These are phyloP conservation scores for Boletus rufocinnamomeus DNA, from an alignment of 768 basidiomycete species.

Conservation along the genomic window DNA sequence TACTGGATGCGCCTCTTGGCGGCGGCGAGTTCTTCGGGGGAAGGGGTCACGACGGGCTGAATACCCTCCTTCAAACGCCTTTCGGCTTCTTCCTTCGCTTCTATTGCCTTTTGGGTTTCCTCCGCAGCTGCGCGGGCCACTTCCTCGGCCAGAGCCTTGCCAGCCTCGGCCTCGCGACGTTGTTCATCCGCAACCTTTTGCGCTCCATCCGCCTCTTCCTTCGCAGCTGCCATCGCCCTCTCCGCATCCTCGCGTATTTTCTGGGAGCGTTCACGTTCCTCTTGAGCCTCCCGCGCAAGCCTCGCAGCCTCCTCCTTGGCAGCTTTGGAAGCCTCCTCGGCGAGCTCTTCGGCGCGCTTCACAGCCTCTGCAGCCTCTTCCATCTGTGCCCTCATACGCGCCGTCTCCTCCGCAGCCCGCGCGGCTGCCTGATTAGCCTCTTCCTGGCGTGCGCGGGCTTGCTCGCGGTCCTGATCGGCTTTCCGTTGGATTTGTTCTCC, in stretches of 20 bases:
- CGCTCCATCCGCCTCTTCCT: too few species aligned
- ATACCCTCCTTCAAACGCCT: too few species aligned
- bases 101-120: too few species aligned
- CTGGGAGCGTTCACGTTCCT: constrained; percentile 17
- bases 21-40: constrained; percentile 6
- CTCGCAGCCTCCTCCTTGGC: constrained; percentile 22
- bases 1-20: too few species aligned
- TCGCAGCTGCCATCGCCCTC: constrained; percentile 10
- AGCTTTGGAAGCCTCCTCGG: constrained; percentile 7
- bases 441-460: constrained; percentile 4
- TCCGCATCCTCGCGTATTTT: constrained; percentile 21
- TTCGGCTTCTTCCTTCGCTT: too few species aligned
- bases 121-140: constrained; percentile 7
- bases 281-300: constrained; percentile 13
- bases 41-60: too few species aligned
- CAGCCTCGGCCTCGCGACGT: constrained; percentile 18
- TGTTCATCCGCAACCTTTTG: constrained; percentile 30
- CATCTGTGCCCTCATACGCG: constrained; percentile 18
- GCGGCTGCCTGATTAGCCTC: constrained; percentile 5
- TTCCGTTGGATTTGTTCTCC: not conserved
- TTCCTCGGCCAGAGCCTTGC: constrained; percentile 21
- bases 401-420: constrained; percentile 12
- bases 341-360: constrained; percentile 11
- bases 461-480: constrained; percentile 11
- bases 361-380: constrained; percentile 1